These are phyloP conservation scores for Exophiala dermatitidis DNA, from an alignment of 2,329 filamentous ascomycete species.

Conservation along the genomic window DNA sequence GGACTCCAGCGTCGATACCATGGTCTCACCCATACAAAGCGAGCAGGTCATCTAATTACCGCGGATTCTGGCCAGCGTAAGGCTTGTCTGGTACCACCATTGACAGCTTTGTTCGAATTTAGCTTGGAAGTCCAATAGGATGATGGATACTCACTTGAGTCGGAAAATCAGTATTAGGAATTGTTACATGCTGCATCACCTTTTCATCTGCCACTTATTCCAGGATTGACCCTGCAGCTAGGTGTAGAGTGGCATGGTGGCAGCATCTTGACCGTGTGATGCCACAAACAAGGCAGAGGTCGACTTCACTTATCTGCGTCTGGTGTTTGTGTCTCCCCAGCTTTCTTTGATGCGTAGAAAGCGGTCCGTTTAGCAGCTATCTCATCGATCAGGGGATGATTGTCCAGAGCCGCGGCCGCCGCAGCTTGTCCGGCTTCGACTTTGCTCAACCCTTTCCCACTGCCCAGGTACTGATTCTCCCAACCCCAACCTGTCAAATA, in stretches of 20 bases:
- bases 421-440: conserved; percentile 41
- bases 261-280: neutral
- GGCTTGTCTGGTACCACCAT: too few species aligned
- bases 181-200: too few species aligned
- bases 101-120: too few species aligned
- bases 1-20: too few species aligned
- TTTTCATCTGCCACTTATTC: too few species aligned
- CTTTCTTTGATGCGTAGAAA: conserved; percentile 13
- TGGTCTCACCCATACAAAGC: too few species aligned
- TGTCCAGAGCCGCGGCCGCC: conserved; percentile 38
- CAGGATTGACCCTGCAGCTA: too few species aligned
- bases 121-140: too few species aligned
- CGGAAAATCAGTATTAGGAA: too few species aligned
- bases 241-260: neutral
- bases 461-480: conserved; percentile 39
- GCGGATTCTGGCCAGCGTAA: too few species aligned
- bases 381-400: conserved; percentile 33
- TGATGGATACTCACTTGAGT: too few species aligned
- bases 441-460: conserved; percentile 40
- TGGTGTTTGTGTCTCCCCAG: conserved; percentile 1
- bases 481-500: conserved; percentile 45
- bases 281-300: neutral
- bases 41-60: too few species aligned
- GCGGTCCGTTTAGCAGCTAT: conserved; percentile 34
- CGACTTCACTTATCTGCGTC: neutral